Evolutionary conservation across 352 stramenopile species (phyloP).

Genomic region (Halophytophthora polymorphica): DNA sequence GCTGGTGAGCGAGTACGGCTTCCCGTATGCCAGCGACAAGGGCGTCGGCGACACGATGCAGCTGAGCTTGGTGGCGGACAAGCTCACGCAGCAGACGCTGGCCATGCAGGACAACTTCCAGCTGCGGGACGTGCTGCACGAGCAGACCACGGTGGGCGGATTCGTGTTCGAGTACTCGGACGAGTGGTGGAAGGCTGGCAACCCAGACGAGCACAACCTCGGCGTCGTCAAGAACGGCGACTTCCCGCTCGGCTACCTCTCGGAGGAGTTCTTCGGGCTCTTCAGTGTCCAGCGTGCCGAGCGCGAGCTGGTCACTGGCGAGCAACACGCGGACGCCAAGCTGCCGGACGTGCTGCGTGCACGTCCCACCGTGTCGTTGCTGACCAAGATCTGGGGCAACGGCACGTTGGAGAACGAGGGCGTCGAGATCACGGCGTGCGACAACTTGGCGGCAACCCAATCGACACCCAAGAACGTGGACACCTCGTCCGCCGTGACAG

Average conservation of each 20-base stretch:
- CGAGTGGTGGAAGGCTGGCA: constrained; percentile 72
- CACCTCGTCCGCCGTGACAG: no score
- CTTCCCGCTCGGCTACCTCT: constrained; percentile 62
- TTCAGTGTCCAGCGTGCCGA: constrained; percentile 22
- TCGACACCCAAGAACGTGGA: no score
- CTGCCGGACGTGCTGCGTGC: constrained; percentile 35
- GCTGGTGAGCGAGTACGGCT: constrained; percentile 63
- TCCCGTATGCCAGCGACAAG: constrained; percentile 52
- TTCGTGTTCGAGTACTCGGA: constrained; percentile 80
- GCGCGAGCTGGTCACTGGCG: constrained; percentile 6
- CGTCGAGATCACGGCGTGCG: constrained; percentile 35
- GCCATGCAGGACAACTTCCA: constrained; percentile 62
- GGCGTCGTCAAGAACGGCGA: constrained; percentile 37
- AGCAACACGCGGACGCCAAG: constrained; percentile 6
- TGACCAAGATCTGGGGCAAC: constrained; percentile 43
- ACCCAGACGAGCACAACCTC: constrained; percentile 48
- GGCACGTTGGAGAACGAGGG: constrained; percentile 33
- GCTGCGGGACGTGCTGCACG: constrained; percentile 31
- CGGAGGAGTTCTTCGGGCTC: constrained; percentile 67
- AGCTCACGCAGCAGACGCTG: constrained; percentile 41
- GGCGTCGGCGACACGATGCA: constrained; percentile 35
- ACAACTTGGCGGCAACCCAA: neutral
- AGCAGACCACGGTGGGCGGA: constrained; percentile 57
- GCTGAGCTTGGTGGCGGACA: constrained; percentile 39
- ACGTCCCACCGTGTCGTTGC: constrained; percentile 49